These are phyloP conservation scores for Elongisporangium prolatum DNA, from an alignment of 352 stramenopile species.

Conservation along the genomic window DNA sequence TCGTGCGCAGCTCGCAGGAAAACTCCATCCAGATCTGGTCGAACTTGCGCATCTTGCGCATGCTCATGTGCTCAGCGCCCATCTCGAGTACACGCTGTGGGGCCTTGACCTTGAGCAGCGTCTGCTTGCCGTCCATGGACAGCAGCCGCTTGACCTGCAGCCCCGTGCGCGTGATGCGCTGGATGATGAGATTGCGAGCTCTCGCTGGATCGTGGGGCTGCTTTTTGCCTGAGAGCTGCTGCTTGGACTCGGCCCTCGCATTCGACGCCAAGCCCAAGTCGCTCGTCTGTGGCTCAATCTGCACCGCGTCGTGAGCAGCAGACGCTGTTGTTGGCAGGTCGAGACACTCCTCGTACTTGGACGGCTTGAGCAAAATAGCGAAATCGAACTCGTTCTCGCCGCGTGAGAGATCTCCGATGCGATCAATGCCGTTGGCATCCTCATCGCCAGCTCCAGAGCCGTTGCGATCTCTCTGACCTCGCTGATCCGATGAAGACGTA, in stretches of 20 bases:
- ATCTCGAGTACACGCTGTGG: conserved; percentile 60
- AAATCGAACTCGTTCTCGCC: conserved; percentile 81
- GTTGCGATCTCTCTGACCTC: not conserved
- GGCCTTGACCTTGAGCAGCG: conserved; percentile 72
- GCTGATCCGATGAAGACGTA: not conserved
- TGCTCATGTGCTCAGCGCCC: conserved; percentile 53
- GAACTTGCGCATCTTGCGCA: conserved; percentile 62
- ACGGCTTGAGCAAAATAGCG: conserved; percentile 76
- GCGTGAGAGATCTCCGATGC: conserved; percentile 53
- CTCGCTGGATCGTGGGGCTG: conserved; percentile 8
- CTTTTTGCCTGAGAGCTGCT: conserved; percentile 1
- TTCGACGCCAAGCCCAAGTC: not conserved
- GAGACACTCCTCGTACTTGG: conserved; percentile 59
- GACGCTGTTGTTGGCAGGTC: conserved; percentile 18
- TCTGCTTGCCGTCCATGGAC: conserved; percentile 70
- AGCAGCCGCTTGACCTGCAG: conserved; percentile 70
- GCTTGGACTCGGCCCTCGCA: not conserved
- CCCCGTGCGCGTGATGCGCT: conserved; percentile 50
- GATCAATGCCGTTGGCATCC: conserved; percentile 14
- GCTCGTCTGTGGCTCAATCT: not conserved
- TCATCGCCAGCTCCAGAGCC: not conserved
- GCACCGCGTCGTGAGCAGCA: not conserved
- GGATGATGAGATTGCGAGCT: conserved; percentile 38
- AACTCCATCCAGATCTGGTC: conserved; percentile 84
- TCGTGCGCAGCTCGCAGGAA: conserved; percentile 54